Base-by-base conservation (phyloP, 208 protist genomes). In the Trypanosomatidae sp. region DNA sequence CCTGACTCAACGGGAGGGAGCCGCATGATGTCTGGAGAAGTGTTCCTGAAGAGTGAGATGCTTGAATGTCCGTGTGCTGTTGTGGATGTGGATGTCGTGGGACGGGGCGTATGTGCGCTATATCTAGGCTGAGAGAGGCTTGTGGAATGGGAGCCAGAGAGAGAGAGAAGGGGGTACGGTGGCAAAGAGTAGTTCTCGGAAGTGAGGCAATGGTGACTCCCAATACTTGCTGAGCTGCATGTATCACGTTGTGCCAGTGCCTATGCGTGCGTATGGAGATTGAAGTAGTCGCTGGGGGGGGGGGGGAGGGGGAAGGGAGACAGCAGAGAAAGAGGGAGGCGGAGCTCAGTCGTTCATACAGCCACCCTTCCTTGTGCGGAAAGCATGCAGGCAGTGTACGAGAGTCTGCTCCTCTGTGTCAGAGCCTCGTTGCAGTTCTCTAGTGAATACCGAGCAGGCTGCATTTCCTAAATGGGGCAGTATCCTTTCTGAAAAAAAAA, bases 1-100 rank as follows among this genome's bases (percentile, higher is more conserved):
- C 86, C 85, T 13, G 77, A 70, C 71, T 90, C 89, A 72, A 94
- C 64, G 17, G 91, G 91, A 15, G 87, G 91, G 6, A 89, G 71
- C 50, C 70, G 55, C 70, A 87, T 73, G 77, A 1, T 30, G 1
- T 44, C 15, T 25, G 17, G 46, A 28, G 19, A 65, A 12, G 6
- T 10, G 60, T 44, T 19, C 19, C 8, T 19, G 19, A 28, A 19
- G 25, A 56, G 47, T 19, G 47, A 50, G 36, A 39, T 50, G 47
- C 47, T 19, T 28, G 58, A 28, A 43, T 41, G 58, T 39, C 7
- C 10, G 19, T 25, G 17, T 47, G 39, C 2, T 30, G n/a, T n/a
- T 39, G 13, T 41, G 56, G 9, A 25, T 58, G 53, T 58, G 53
- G 9, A 28, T 46, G 41, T 28, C 33, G 58, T 39, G 36, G 62